Evolutionary conservation across 768 basidiomycete species (phyloP), one percentile per base, ranked within the genome.

Genomic region (Ephemerocybe angulata): DNA sequence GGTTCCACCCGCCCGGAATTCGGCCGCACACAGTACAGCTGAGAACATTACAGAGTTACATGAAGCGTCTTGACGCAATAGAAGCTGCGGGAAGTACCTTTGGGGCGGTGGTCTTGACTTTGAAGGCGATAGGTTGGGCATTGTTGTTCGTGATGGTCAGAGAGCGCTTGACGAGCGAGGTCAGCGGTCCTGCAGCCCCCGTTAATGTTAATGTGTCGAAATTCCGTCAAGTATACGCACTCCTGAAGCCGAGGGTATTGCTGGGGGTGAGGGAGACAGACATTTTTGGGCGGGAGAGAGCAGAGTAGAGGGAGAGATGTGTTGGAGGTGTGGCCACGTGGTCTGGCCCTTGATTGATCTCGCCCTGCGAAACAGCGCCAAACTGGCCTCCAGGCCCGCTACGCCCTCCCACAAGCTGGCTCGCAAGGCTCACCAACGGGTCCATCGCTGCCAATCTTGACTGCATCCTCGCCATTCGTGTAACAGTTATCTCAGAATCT

Each of bases 81-180:
- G 47, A 56, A 49, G 37, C 35, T 1, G 54, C 3, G 11, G 28
- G 48, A 58, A 67, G 61, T 53, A 93, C 94, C 84, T 97, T 98
- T 2, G 97, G 97, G 13, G 96, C 94, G 1, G 97, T 98, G 12
- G 97, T 98, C 78, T 99, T 98, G 76, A 99, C 96, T 72, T 99
- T 99, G 89, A 98, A 98, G n/a, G 93, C 95, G 60, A 98, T 84
- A 17, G 96, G 93, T 57, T 85, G 82, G 41, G 80, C 69, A 79
- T 98, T 92, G 69, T 86, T 81, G 76, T 99, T 99, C 55, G 87
- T 79, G 65, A 99, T 88, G 40, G 83, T 76, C 43, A 99, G 76
- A 15, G 85, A 81, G 60, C 88, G 88, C 74, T 93, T 96, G 65
- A 94, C 93, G 64, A 92, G 84, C 59, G 83, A 82, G 3, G 93